A percentile compares a stretch with the other conserved stretches of the same genome.
These are phyloP conservation scores for Capsicum rhomboideum DNA, from an alignment of 257 asterid species.

Conservation along the genomic window DNA sequence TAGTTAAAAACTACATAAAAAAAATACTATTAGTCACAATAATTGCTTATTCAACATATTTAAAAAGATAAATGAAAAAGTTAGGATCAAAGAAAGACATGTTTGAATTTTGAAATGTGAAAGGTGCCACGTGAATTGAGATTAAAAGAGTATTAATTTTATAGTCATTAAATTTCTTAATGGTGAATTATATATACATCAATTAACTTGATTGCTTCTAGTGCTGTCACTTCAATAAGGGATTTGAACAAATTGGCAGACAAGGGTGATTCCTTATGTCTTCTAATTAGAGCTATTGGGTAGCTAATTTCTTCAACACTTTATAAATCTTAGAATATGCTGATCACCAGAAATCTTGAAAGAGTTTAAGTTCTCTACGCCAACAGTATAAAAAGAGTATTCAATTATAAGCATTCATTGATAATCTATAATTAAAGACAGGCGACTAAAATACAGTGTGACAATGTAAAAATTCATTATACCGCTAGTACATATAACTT, in stretches of 20 bases:
- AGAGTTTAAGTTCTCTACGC: neutral
- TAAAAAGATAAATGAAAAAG: too few relatives aligned
- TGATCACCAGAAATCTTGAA: neutral
- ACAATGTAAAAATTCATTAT: neutral
- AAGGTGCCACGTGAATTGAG: too few relatives aligned
- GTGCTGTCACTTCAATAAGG: conserved; percentile 56
- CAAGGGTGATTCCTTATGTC: conserved; percentile 22
- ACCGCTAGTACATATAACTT: neutral
- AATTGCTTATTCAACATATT: too few relatives aligned
- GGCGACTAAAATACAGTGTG: neutral
- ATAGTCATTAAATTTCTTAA: neutral
- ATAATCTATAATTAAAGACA: neutral
- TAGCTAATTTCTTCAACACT: neutral
- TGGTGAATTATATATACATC: neutral
- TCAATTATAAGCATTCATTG: neutral
- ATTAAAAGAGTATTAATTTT: too few relatives aligned
- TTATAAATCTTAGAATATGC: neutral
- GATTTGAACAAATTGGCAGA: conserved; percentile 37
- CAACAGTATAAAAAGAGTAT: neutral
- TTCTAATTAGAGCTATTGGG: conserved; percentile 1
- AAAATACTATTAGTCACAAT: too few relatives aligned
- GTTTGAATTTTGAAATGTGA: too few relatives aligned
- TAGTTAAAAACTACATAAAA: too few relatives aligned
- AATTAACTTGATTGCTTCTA: neutral
- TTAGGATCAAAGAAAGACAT: too few relatives aligned